Conservation (phyloP, 306 rosid species). For the Lathyrus aphaca region DNA sequence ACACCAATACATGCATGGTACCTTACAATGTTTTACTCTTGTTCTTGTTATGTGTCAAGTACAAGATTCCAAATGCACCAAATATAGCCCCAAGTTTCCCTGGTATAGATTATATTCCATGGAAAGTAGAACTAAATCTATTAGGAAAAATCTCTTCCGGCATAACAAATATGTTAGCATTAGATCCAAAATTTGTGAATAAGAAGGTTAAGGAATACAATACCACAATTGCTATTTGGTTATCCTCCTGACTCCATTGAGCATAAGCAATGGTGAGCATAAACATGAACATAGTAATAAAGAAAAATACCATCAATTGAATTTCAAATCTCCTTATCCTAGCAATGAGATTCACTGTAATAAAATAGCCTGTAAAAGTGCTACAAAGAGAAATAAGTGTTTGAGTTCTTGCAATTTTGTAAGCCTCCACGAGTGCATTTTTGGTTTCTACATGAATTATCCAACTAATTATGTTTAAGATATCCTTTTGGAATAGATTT, state of each 20-base stretch:
- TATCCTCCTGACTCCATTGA: conserved; percentile 72
- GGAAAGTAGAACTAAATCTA: conserved; percentile 70
- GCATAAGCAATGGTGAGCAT: conserved; percentile 78
- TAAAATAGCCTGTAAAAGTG: conserved; percentile 80
- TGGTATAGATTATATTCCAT: conserved; percentile 66
- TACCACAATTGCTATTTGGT: conserved; percentile 64
- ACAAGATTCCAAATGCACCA: conserved; percentile 60
- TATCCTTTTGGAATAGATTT: conserved; percentile 77
- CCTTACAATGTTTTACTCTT: conserved; percentile 66
- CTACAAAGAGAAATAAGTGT: conserved; percentile 75
- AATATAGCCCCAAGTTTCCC: conserved; percentile 85
- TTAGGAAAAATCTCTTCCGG: conserved; percentile 80
- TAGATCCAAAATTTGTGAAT: conserved; percentile 78
- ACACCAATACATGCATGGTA: no score
- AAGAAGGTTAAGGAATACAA: conserved; percentile 71
- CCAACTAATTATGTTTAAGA: conserved; percentile 79
- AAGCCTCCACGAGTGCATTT: conserved; percentile 70
- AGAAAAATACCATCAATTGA: conserved; percentile 77
- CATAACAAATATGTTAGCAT: conserved; percentile 80
- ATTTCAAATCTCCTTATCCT: conserved; percentile 67
- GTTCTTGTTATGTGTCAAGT: conserved; percentile 68
- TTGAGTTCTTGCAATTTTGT: no score
- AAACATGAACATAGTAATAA: conserved; percentile 83
- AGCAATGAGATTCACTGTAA: conserved; percentile 68
- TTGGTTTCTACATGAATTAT: conserved; percentile 64